phyloP scores from a whole-genome alignment of 768 basidiomycete species.

The Clitopilus passeckerianus region DNA sequence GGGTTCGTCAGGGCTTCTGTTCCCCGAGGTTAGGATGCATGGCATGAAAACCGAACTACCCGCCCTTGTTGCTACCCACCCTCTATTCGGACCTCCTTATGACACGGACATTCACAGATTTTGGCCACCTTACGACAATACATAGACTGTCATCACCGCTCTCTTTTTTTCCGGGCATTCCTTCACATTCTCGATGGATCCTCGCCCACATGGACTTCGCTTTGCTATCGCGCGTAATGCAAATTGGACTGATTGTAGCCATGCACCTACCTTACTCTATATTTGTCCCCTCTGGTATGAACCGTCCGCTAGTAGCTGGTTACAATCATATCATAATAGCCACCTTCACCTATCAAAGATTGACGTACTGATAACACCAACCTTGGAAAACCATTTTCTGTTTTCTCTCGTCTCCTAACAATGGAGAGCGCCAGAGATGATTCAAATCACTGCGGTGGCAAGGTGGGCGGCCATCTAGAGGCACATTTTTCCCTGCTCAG shows the following conservation, averaged over 20 bases:
- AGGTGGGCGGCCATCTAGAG: not conserved
- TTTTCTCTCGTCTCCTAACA: not conserved
- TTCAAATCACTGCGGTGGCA: not conserved
- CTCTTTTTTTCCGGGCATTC: not conserved
- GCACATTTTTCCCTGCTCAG: not conserved
- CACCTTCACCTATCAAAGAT: not conserved
- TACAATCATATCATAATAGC: not conserved
- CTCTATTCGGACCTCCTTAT: not conserved
- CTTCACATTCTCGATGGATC: not conserved
- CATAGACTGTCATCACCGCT: not conserved
- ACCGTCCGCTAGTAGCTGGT: not conserved
- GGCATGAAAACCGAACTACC: not conserved
- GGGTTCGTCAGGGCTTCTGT: not conserved
- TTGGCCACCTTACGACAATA: not conserved
- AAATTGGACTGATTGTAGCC: not conserved
- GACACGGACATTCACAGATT: not conserved
- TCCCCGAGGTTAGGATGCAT: not conserved
- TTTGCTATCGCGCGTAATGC: not conserved
- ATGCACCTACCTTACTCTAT: not conserved
- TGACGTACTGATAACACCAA: not conserved
- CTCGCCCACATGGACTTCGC: not conserved
- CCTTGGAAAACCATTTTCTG: not conserved
- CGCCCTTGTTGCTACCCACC: not conserved
- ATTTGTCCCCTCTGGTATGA: not conserved
- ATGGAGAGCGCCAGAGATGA: not conserved